phyloP scores from a whole-genome alignment of 2,329 filamentous ascomycete genomes.

The Fusarium sp. region DNA sequence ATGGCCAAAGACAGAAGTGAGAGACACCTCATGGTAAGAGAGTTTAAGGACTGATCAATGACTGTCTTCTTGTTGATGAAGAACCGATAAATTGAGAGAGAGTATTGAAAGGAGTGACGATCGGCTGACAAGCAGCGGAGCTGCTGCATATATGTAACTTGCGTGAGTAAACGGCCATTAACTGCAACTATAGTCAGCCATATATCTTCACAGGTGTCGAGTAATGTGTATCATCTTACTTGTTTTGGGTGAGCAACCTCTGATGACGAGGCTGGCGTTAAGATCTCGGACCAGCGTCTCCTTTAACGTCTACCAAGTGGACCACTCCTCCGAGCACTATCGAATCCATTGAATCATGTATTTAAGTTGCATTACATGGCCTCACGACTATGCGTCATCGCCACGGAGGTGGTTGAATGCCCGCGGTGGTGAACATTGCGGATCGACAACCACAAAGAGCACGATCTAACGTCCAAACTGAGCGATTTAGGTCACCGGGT shows the following conservation, averaged over 20 bases:
- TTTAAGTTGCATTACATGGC: not conserved
- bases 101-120: not conserved
- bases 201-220: not conserved
- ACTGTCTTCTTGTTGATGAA: not conserved
- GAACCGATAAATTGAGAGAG: not conserved
- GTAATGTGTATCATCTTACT: not conserved
- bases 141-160: slow-evolving; percentile 6
- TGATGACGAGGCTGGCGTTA: slow-evolving; percentile 6
- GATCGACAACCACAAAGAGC: not conserved
- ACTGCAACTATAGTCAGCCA: no score
- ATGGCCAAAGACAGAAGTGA: slow-evolving; percentile 2
- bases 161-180: not conserved
- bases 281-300: not conserved
- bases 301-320: not conserved
- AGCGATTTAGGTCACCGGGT: not conserved
- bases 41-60: not conserved
- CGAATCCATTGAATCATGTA: not conserved
- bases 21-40: slow-evolving; percentile 14
- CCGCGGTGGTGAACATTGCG: not conserved
- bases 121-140: not conserved
- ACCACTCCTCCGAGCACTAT: not conserved
- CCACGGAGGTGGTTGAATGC: not conserved
- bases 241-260: not conserved
- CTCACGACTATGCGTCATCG: not conserved
- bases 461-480: not conserved